Evolutionary conservation across 345 rosid species (phyloP), one percentile per base, ranked within the genome.

Genomic region (Leavenworthia alabamica): DNA sequence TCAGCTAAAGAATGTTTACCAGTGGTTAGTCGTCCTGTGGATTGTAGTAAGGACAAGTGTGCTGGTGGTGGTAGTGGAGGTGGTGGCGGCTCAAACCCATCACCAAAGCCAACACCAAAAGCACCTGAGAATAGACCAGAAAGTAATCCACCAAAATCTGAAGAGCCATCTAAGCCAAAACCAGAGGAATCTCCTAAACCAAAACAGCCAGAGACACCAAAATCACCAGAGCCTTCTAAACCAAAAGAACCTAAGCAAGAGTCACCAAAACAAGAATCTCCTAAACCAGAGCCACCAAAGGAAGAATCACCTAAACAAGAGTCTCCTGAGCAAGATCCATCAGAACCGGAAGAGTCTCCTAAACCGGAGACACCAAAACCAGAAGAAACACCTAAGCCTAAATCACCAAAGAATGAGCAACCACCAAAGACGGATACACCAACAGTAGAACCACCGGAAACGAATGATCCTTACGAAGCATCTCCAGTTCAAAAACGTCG

Each of bases 21-120:
- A 0, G 70, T 79, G 20, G 71, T 78, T 22, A 76, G 67, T 33
- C 71, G 55, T 37, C 83, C 81, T 0, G 78, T 83, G 35, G 86
- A 83, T 67, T 83, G 86, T 9, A 78, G 78, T 56, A 70, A 72
- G 28, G 75, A 72, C 5, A 75, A 60, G 41, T 80, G 75, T 40
- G 71, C 66, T 1, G 65, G 84, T 65, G 65, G 69, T 29, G 67
- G 64, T 64, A 60, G 64, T 15, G 49, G 62, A 28, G 69, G 24
- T 13, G 71, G 26, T 9, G 40, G 56, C 0, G 69, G 52, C 15
- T 51, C 70, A 17, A 60, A 35, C 35, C 52, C 76, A 28, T 40
- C 70, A 16, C 67, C 72, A 28, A 60, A 62, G n/a, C 73, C 77
- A 45, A 70, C 63, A 61, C 53, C 78, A 48, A 60, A 53, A 14